phyloP scores from a whole-genome alignment of 805 yeast genomes.

The Kluyveromyces nonfermentans region DNA sequence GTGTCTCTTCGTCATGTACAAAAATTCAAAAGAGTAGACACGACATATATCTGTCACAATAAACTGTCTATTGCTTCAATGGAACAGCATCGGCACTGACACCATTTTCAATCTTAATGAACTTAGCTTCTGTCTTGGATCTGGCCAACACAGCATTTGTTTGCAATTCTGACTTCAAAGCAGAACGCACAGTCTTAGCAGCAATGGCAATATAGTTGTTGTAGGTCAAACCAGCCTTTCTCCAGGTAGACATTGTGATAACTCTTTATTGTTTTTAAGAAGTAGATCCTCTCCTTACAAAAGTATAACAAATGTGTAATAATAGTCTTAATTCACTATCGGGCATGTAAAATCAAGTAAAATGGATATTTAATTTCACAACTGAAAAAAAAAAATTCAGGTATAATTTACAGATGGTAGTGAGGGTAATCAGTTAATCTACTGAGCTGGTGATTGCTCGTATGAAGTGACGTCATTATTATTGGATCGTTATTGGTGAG shows the following conservation, averaged over 20 bases:
- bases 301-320: too few relatives aligned
- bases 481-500: neutral
- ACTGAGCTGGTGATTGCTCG: too few relatives aligned
- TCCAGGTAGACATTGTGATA: conserved; percentile 46
- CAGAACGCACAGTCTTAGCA: conserved; percentile 78
- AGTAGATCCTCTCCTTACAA: too few relatives aligned
- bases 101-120: conserved; percentile 66
- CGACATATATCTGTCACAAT: neutral
- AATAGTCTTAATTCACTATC: too few relatives aligned
- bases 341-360: too few relatives aligned
- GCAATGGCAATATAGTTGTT: conserved; percentile 87
- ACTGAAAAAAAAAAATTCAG: neutral
- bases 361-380: neutral
- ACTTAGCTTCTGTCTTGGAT: conserved; percentile 65
- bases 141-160: conserved; percentile 60
- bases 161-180: conserved; percentile 80
- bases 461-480: neutral
- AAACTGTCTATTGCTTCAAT: conserved; percentile 18
- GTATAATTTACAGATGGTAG: neutral
- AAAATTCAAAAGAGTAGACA: neutral
- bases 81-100: conserved; percentile 33
- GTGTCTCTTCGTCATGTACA: neutral
- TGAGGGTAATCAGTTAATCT: neutral
- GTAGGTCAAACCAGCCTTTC: conserved; percentile 60
- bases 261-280: too few relatives aligned